These are phyloP conservation scores for Arctium lappa DNA, from an alignment of 129 eudicot genomes.

Conservation along the genomic window DNA sequence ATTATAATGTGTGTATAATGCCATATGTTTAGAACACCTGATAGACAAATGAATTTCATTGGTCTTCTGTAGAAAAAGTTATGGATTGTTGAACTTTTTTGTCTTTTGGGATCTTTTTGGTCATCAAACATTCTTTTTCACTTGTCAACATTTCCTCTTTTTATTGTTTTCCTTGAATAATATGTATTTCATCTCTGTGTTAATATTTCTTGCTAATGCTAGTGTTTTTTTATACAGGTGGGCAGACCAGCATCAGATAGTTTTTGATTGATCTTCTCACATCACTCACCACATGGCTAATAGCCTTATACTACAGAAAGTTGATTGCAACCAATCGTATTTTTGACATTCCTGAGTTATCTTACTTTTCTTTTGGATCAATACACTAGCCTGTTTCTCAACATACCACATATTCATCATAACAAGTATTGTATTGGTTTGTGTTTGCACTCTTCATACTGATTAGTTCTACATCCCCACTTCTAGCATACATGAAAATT, in stretches of 20 bases:
- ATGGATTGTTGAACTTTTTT: background rate
- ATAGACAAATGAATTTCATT: background rate
- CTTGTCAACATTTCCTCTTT: background rate
- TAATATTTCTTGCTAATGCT: constrained; percentile 16
- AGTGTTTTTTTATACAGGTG: constrained; percentile 57
- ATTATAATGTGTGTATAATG: background rate
- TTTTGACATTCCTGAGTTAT: background rate
- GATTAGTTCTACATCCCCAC: too few species aligned
- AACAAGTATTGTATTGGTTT: too few species aligned
- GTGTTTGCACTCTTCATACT: too few species aligned
- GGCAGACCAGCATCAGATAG: constrained; percentile 98
- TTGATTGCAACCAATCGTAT: background rate
- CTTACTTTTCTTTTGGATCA: background rate
- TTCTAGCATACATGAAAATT: too few species aligned
- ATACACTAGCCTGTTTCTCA: too few species aligned
- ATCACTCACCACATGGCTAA: background rate
- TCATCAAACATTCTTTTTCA: background rate
- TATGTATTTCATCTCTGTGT: background rate
- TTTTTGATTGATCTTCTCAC: constrained; percentile 12
- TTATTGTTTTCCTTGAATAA: background rate
- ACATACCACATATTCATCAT: too few species aligned
- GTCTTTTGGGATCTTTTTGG: background rate
- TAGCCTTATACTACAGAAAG: background rate
- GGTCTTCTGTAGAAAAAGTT: background rate
- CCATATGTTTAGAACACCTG: background rate